A percentile compares a stretch with the other conserved stretches of the same genome.
Conservation (phyloP, 345 rosid genomes). For the Adansonia digitata region DNA sequence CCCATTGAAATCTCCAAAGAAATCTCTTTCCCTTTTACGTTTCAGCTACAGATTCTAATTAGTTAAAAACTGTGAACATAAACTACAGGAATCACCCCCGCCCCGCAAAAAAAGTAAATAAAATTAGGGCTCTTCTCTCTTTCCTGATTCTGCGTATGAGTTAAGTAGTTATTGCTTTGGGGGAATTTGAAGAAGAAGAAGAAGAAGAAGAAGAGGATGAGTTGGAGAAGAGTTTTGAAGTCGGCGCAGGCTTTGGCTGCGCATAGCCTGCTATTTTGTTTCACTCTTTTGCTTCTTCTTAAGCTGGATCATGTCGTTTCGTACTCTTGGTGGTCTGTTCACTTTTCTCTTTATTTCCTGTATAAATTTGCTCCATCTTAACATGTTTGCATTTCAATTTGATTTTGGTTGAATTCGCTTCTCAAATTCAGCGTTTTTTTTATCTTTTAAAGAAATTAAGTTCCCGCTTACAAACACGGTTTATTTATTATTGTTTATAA, state of each 20-base stretch:
- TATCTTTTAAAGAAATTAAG: not conserved
- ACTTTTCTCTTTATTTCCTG: not conserved
- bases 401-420: constrained; percentile 8
- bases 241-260: constrained; percentile 82
- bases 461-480: not conserved
- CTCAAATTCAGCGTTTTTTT: not conserved
- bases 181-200: constrained; percentile 2
- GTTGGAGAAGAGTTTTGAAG: constrained; percentile 83
- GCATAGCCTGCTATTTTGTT: constrained; percentile 59
- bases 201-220: constrained; percentile 27
- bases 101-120: not conserved
- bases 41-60: not conserved
- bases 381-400: not conserved
- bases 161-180: not conserved
- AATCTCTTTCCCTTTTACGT: not conserved
- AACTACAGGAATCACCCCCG: not conserved
- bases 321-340: constrained; percentile 83
- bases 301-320: constrained; percentile 56
- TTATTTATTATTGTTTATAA: not conserved
- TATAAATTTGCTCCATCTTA: not conserved
- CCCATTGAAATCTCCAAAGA: not conserved
- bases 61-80: not conserved
- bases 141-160: not conserved
- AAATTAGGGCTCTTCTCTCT: not conserved
- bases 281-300: constrained; percentile 69